These are phyloP conservation scores for Seminavis robusta DNA, from an alignment of 108 stramenopile species.

Conservation along the genomic window DNA sequence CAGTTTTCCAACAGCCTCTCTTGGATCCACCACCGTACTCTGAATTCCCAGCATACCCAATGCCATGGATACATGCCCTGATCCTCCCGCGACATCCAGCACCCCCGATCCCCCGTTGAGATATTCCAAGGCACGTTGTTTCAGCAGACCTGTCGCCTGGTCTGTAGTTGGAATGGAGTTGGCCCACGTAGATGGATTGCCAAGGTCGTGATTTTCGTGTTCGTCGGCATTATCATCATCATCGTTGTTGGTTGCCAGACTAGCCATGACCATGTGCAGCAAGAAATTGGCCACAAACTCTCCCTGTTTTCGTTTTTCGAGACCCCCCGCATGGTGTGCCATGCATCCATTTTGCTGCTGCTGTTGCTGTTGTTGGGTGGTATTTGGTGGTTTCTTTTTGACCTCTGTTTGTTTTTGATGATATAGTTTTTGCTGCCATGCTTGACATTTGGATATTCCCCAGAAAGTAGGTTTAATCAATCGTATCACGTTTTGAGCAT, in stretches of 20 bases:
- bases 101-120: conserved; percentile 53
- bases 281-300: conserved; percentile 59
- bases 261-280: conserved; percentile 36
- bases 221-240: background rate
- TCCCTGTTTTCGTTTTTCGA: conserved; percentile 59
- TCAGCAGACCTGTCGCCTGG: background rate
- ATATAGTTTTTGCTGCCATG: conserved; percentile 20
- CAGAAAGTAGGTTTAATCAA: conserved; percentile 28
- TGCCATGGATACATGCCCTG: conserved; percentile 74
- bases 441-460: conserved; percentile 53
- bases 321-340: conserved; percentile 36
- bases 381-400: background rate
- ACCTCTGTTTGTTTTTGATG: conserved; percentile 5
- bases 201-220: background rate
- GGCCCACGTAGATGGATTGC: conserved; percentile 4
- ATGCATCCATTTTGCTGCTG: background rate
- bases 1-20: conserved; percentile 57
- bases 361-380: conserved; percentile 7
- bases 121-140: conserved; percentile 15
- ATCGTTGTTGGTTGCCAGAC: conserved; percentile 4
- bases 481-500: conserved; percentile 7
- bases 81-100: conserved; percentile 81
- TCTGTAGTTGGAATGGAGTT: background rate
- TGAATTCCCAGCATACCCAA: conserved; percentile 51
- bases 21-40: conserved; percentile 76